Conservation (phyloP, 306 rosid species). For the Aeschynomene evenia region DNA sequence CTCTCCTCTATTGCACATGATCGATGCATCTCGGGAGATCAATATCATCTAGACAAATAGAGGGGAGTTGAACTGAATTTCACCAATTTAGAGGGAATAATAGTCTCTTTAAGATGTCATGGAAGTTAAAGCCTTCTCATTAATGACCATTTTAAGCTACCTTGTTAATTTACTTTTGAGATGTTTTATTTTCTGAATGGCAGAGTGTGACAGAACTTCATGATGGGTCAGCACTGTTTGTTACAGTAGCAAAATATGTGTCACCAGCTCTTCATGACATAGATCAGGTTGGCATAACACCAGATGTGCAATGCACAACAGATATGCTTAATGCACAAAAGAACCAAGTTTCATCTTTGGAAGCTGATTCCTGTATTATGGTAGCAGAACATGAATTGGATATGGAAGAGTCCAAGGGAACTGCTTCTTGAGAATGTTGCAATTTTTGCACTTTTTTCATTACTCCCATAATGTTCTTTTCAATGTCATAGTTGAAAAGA, state of each 20-base stretch:
- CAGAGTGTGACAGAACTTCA: conserved; percentile 94
- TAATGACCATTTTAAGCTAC: too few relatives aligned
- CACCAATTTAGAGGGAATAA: too few relatives aligned
- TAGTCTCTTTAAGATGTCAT: too few relatives aligned
- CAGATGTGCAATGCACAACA: conserved; percentile 92
- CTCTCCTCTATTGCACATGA: too few relatives aligned
- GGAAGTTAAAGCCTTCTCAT: too few relatives aligned
- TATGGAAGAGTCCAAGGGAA: conserved; percentile 68
- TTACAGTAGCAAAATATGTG: conserved; percentile 88
- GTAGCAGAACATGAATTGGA: conserved; percentile 93
- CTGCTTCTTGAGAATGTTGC: conserved; percentile 66
- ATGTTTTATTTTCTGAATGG: conserved; percentile 21
- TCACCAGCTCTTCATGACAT: conserved; percentile 94
- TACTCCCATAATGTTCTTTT: conserved; percentile 21
- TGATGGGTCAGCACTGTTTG: conserved; percentile 92
- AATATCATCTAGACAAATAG: too few relatives aligned
- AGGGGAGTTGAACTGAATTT: too few relatives aligned
- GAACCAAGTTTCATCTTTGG: conserved; percentile 57
- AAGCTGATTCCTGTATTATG: conserved; percentile 89
- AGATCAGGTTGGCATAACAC: conserved; percentile 86
- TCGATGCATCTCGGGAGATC: too few relatives aligned
- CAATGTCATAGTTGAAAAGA: conserved; percentile 36
- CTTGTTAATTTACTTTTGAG: too few relatives aligned
- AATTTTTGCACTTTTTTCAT: background rate
- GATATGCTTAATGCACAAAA: conserved; percentile 63